Conservation (phyloP, 495 filamentous ascomycete species). For the Neurospora africana region DNA sequence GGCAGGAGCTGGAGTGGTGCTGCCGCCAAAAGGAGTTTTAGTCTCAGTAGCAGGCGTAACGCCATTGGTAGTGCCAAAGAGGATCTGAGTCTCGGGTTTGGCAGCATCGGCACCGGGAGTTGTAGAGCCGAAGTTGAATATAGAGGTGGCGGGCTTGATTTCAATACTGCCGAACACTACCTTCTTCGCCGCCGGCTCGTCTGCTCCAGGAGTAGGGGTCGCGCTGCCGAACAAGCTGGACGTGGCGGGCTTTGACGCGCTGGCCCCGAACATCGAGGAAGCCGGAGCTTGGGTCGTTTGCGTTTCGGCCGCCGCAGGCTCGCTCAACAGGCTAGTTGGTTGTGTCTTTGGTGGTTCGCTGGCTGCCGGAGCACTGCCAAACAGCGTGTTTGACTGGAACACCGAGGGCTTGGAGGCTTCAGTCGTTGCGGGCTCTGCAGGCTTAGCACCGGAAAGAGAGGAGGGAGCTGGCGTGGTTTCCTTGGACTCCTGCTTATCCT, state of each 20-base stretch:
- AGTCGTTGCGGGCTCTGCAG: conserved; percentile 2
- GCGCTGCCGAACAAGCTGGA: conserved; percentile 22
- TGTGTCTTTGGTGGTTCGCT: conserved; percentile 8
- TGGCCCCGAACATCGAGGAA: conserved; percentile 20
- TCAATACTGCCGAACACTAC: conserved; percentile 15
- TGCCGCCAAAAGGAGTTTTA: conserved; percentile 12
- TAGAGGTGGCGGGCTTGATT: conserved; percentile 15
- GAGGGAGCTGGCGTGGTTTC: conserved; percentile 6
- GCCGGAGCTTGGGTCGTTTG: conserved; percentile 10
- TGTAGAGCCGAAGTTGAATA: conserved; percentile 12
- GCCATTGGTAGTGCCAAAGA: conserved; percentile 9
- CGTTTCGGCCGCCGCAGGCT: conserved; percentile 13
- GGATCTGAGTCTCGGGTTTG: conserved; percentile 10
- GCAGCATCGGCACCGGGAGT: conserved; percentile 8
- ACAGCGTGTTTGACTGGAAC: conserved; percentile 33
- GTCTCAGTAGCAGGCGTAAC: conserved; percentile 5
- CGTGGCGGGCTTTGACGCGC: conserved; percentile 10
- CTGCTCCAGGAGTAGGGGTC: conserved; percentile 5
- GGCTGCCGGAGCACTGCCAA: conserved; percentile 24
- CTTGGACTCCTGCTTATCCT: conserved; percentile 12
- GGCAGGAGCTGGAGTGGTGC: not conserved
- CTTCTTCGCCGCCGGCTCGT: conserved; percentile 16
- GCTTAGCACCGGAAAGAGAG: conserved; percentile 13
- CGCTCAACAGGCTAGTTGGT: conserved; percentile 20
- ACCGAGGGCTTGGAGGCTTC: conserved; percentile 19